Conservation (phyloP, 345 rosid species). For the Chamaenerion angustifolium region DNA sequence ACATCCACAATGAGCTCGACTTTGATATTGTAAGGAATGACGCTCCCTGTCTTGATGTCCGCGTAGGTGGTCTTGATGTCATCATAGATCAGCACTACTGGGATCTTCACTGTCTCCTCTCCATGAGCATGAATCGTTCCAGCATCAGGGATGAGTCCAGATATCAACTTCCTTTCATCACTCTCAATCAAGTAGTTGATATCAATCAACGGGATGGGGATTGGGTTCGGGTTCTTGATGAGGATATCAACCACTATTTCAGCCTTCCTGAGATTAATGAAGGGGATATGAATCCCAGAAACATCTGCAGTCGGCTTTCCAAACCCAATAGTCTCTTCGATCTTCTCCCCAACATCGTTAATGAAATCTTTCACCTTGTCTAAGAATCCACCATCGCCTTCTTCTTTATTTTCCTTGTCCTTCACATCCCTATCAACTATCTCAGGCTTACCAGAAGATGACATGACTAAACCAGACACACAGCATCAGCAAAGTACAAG, state of each 20-base stretch:
- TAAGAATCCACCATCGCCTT: conserved; percentile 64
- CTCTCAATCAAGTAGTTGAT: conserved; percentile 76
- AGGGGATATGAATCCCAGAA: conserved; percentile 58
- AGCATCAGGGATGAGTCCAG: conserved; percentile 90
- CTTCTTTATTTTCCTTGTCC: conserved; percentile 39
- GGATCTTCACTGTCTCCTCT: conserved; percentile 89
- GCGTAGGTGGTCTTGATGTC: conserved; percentile 68
- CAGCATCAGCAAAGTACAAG: no score
- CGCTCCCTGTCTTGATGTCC: conserved; percentile 80
- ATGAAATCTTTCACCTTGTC: conserved; percentile 90
- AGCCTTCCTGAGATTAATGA: conserved; percentile 69
- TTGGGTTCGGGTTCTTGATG: conserved; percentile 80
- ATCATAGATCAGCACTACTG: conserved; percentile 61
- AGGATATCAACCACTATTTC: conserved; percentile 80
- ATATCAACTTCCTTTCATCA: conserved; percentile 74
- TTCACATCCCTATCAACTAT: conserved; percentile 35
- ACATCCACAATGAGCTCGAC: conserved; percentile 83
- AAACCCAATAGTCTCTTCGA: conserved; percentile 75
- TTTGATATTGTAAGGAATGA: conserved; percentile 76
- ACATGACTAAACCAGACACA: conserved; percentile 26
- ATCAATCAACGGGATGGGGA: conserved; percentile 82
- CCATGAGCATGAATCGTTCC: conserved; percentile 85
- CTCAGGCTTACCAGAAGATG: conserved; percentile 58
- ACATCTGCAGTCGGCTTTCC: conserved; percentile 98
- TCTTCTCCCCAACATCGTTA: conserved; percentile 86